Evolutionary conservation across 169 alveolate species (phyloP), one percentile per base, ranked within the genome.

Genomic region (Cardiosporidium cionae): DNA sequence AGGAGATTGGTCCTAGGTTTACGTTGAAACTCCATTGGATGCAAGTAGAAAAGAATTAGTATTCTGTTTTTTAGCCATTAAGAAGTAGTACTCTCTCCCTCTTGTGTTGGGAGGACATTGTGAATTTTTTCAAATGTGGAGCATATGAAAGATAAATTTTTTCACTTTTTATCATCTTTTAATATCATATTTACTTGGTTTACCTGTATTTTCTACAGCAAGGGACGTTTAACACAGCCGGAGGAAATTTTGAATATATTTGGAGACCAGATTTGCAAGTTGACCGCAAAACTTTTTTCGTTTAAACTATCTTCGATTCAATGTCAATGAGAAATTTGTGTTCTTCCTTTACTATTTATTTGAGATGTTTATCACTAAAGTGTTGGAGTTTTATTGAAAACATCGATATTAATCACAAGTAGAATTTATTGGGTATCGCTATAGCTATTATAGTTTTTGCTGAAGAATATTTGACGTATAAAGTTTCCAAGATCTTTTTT

Each of bases 1-100:
- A 92, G 84, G 99, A 97, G 86, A 94, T 97, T 29, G 99, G 99
- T 0, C 99, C 99, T 6, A 90, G 99, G 65, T 94, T 97, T 83
- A 95, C 99, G 62, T 83, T 97, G 81, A 95, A 96, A 86, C 84
- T 96, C 58, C 87, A 90, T 71, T 91, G 93, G 81, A 86, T 97
- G 31, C 96, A 96, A 89, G 91, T 89, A 74, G 92, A n/a, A n/a
- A n/a, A n/a, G n/a, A n/a, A n/a, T n/a, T n/a, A n/a, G n/a, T n/a
- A n/a, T n/a, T n/a, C n/a, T n/a, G n/a, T n/a, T n/a, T n/a, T n/a
- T n/a, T n/a, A n/a, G n/a, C n/a, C n/a, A n/a, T n/a, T n/a, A n/a
- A n/a, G n/a, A n/a, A n/a, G n/a, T n/a, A n/a, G n/a, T n/a, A n/a
- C n/a, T n/a, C n/a, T n/a, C n/a, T n/a, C n/a, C n/a, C n/a, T n/a